These are phyloP conservation scores for Leccinum arenicola DNA, from an alignment of 768 basidiomycete genomes.

Conservation along the genomic window DNA sequence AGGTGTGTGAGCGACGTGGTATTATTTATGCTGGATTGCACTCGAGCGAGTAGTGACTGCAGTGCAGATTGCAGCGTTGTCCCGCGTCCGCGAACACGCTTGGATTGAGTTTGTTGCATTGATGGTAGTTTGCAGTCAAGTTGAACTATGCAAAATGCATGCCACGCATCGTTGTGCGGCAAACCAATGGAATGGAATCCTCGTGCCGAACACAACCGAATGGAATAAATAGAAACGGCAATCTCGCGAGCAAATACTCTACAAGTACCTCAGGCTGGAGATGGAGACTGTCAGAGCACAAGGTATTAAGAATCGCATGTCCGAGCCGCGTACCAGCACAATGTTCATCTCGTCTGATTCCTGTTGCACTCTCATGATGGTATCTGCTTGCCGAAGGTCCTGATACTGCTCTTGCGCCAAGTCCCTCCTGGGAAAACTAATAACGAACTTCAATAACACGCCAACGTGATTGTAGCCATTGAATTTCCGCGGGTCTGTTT, in stretches of 20 bases:
- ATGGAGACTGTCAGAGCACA: background rate
- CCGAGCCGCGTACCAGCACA: constrained; percentile 53
- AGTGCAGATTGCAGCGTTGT: constrained; percentile 7
- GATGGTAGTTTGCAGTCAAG: background rate
- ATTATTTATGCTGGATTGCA: constrained; percentile 2
- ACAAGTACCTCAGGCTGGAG: background rate
- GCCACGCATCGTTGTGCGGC: background rate
- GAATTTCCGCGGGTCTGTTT: no score
- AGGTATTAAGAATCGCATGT: background rate
- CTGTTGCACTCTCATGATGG: constrained; percentile 98
- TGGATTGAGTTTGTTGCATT: constrained; percentile 7
- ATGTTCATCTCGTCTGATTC: constrained; percentile 95
- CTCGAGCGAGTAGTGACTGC: constrained; percentile 16
- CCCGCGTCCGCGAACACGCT: background rate
- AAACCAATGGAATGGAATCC: constrained; percentile 5
- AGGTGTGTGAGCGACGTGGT: background rate
- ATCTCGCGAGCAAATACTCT: background rate
- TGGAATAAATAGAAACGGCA: background rate
- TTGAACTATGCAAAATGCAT: background rate
- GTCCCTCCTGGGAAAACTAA: no score
- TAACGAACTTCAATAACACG: no score
- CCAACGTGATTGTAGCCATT: no score
- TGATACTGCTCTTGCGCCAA: constrained; percentile 58
- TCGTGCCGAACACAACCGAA: background rate
- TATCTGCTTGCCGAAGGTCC: constrained; percentile 95